Base-by-base conservation (phyloP, 495 filamentous ascomycete genomes). In the Aspergillus bridgeri region DNA sequence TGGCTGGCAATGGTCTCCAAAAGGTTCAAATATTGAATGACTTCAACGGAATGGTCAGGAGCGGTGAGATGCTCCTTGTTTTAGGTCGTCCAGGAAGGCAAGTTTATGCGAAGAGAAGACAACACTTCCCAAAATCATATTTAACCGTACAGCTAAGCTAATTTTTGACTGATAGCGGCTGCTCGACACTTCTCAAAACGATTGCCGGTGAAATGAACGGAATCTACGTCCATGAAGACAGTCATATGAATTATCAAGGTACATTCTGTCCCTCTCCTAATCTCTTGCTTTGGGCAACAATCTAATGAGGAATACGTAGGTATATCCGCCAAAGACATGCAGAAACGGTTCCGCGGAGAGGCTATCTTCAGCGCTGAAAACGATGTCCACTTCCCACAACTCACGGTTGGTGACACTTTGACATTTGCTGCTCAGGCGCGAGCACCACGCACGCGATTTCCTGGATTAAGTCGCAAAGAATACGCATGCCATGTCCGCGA, bases 21-120 rank as follows among this genome's bases (percentile, higher is more conserved):
- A 72, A 76, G 54, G 79, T 83, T 65, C 53, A 85, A 19, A 89
- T 90, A 43, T 74, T 91, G n/a, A 79, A 79, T 38, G 68, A 80
- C 20, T 87, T 90, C 63, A 82, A 86, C 46, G 88, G 87, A 0
- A 60, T 89, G 5, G 72, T 90, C 0, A 75, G 76, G 44, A 81
- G 79, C 18, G 88, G 88, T 15, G 88, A 91, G 70, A 89, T 87
- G 82, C 71, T 91, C 29, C 70, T 90, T 9, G 87, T 90, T 1
- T 73, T 90, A 13, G 88, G 87, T 15, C 79, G 81, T n/a, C 88
- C 88, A 6, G 88, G 83, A 48, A 69, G 61, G 51, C 59, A 52
- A 83, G 85, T 1, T 85, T 81, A 11, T 15, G 7, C 13, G 33
- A 38, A 38, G 13, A 38, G 33, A 38, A 15, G 3, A 13, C 33